Conservation (phyloP, 768 basidiomycete genomes). For the Saitozyma sp. region DNA sequence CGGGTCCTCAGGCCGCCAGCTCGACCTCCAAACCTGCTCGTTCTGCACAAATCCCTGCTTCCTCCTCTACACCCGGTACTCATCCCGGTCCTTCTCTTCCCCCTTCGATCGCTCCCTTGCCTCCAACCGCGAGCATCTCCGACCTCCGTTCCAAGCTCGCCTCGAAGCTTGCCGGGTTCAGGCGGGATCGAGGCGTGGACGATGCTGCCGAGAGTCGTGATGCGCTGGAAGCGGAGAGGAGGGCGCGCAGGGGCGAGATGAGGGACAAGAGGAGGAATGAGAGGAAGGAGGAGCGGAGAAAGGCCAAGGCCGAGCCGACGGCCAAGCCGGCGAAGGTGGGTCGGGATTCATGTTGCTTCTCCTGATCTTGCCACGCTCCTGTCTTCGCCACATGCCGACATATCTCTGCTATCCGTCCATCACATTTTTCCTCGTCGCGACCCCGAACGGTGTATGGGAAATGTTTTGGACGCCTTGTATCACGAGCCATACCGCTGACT, state of each 20-base stretch:
- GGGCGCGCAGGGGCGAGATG: constrained; percentile 74
- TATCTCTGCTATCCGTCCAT: no score
- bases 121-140: constrained; percentile 44
- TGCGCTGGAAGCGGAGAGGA: constrained; percentile 75
- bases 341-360: no score
- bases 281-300: constrained; percentile 75
- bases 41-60: constrained; percentile 4
- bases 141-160: constrained; percentile 44
- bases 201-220: constrained; percentile 66
- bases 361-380: no score
- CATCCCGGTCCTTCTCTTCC: not conserved
- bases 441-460: no score
- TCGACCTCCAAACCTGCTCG: constrained; percentile 1
- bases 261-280: constrained; percentile 81
- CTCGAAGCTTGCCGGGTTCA: constrained; percentile 44
- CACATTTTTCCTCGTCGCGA: no score
- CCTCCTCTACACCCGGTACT: no score
- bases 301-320: constrained; percentile 56
- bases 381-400: no score
- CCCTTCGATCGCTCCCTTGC: constrained; percentile 35
- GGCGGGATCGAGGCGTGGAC: constrained; percentile 28
- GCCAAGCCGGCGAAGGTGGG: constrained; percentile 48
- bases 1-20: constrained; percentile 58
- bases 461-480: no score
- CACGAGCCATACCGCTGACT: not conserved